Evolutionary conservation across 1,139 yeast genomes (phyloP).

Genomic region (Taiozyma onychis): DNA sequence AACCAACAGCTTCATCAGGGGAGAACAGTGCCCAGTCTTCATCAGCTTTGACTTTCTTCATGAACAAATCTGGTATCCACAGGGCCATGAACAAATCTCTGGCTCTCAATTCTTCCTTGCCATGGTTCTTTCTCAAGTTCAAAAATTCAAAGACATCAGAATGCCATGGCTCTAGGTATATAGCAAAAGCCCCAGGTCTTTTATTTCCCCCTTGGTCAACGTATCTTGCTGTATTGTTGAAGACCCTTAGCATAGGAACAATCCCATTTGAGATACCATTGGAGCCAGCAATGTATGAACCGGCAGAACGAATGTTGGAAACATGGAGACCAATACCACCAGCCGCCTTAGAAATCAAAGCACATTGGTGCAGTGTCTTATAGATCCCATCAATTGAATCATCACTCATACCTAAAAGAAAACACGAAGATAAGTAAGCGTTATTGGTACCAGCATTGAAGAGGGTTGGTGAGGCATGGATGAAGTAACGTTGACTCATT

Average conservation of each 20-base stretch:
- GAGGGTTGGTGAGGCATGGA: constrained; percentile 86
- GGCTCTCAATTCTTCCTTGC: constrained; percentile 85
- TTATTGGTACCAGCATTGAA: constrained; percentile 86
- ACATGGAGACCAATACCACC: constrained; percentile 89
- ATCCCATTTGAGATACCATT: constrained; percentile 90
- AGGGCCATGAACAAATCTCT: constrained; percentile 83
- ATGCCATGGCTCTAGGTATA: constrained; percentile 91
- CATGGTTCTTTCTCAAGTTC: constrained; percentile 83
- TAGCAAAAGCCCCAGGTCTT: constrained; percentile 89
- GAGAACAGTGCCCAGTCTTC: constrained; percentile 82
- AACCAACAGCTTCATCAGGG: constrained; percentile 83
- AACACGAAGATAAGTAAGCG: constrained; percentile 85
- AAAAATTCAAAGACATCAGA: constrained; percentile 76
- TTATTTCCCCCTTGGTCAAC: constrained; percentile 95
- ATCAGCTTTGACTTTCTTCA: constrained; percentile 78
- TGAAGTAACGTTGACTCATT: constrained; percentile 79
- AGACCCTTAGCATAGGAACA: constrained; percentile 86
- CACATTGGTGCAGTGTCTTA: constrained; percentile 79
- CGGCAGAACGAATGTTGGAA: constrained; percentile 77
- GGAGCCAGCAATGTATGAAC: constrained; percentile 82
- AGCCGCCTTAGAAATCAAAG: constrained; percentile 81
- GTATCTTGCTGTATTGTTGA: constrained; percentile 84
- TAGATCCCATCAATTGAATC: constrained; percentile 90
- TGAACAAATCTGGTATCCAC: constrained; percentile 87
- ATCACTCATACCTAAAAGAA: constrained; percentile 78